These are phyloP conservation scores for Phytophthora melonis DNA, from an alignment of 352 stramenopile species.

Conservation along the genomic window DNA sequence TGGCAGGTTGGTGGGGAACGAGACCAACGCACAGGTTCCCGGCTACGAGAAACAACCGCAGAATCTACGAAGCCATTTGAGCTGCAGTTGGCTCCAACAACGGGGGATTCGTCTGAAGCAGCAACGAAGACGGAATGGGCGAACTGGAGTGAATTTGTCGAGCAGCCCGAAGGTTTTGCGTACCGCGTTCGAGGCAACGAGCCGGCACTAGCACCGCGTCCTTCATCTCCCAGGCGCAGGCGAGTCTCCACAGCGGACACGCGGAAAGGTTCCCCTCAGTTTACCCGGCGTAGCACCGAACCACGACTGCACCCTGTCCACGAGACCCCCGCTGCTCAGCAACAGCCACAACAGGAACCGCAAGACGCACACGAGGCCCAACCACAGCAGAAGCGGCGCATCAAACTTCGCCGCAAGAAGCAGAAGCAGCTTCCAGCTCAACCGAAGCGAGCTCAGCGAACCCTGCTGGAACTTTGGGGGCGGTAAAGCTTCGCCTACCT, in stretches of 20 bases:
- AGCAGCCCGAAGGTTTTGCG: constrained; percentile 41
- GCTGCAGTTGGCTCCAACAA: constrained; percentile 13
- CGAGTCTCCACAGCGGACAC: constrained; percentile 4
- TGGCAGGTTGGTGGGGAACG: constrained; percentile 45
- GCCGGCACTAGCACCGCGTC: background rate
- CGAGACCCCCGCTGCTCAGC: constrained; percentile 15
- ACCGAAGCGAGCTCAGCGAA: constrained; percentile 43
- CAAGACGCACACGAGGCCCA: constrained; percentile 6
- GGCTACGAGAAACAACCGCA: background rate
- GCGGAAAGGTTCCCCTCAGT: constrained; percentile 32
- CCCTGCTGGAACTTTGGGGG: constrained; percentile 56
- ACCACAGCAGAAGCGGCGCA: constrained; percentile 19
- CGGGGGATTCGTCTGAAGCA: background rate
- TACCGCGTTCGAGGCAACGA: constrained; percentile 39
- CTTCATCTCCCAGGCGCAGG: constrained; percentile 13
- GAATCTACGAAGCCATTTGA: constrained; percentile 24
- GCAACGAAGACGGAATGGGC: constrained; percentile 28
- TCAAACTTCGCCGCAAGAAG: constrained; percentile 28
- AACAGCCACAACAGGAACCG: constrained; percentile 24
- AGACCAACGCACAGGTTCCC: background rate
- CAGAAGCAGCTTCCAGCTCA: constrained; percentile 1
- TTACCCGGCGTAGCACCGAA: constrained; percentile 34
- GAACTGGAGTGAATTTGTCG: constrained; percentile 48
- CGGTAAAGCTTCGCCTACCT: background rate
- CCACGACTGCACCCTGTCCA: constrained; percentile 35